Evolutionary conservation across 768 basidiomycete species (phyloP).

Genomic region (Exidia glandulosa): DNA sequence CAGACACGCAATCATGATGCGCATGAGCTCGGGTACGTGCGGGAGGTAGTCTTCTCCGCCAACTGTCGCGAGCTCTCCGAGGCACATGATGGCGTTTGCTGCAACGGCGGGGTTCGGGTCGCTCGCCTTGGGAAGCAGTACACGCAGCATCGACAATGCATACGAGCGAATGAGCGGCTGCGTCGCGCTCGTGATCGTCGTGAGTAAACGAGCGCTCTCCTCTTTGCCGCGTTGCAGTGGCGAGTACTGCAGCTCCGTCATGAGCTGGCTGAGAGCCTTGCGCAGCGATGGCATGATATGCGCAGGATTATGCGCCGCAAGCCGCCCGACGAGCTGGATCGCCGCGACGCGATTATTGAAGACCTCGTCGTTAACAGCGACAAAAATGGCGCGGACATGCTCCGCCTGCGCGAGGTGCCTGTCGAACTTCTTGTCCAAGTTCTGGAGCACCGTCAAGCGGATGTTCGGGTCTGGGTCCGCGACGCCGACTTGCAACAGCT

Average conservation of each 20-base stretch:
- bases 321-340: slow-evolving; percentile 80
- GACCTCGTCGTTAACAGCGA: slow-evolving; percentile 93
- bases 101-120: slow-evolving; percentile 82
- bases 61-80: slow-evolving; percentile 87
- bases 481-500: slow-evolving; percentile 86
- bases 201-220: slow-evolving; percentile 85
- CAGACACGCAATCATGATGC: slow-evolving; percentile 76
- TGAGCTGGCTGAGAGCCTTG: slow-evolving; percentile 88
- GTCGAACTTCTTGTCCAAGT: slow-evolving; percentile 88
- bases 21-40: slow-evolving; percentile 80
- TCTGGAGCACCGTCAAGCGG: slow-evolving; percentile 73
- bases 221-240: slow-evolving; percentile 61
- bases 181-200: slow-evolving; percentile 80
- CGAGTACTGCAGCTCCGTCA: slow-evolving; percentile 95
- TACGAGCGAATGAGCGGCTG: slow-evolving; percentile 94
- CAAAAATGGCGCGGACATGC: slow-evolving; percentile 94
- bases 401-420: slow-evolving; percentile 96
- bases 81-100: slow-evolving; percentile 84
- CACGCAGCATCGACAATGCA: slow-evolving; percentile 87
- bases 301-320: slow-evolving; percentile 92
- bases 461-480: slow-evolving; percentile 88
- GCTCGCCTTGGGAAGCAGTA: slow-evolving; percentile 79
- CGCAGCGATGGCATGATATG: slow-evolving; percentile 97
- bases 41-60: slow-evolving; percentile 85
- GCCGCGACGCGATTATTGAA: slow-evolving; percentile 91